These are phyloP conservation scores for Pseudonitzschia multistriata DNA, from an alignment of 108 stramenopile genomes.

Conservation along the genomic window DNA sequence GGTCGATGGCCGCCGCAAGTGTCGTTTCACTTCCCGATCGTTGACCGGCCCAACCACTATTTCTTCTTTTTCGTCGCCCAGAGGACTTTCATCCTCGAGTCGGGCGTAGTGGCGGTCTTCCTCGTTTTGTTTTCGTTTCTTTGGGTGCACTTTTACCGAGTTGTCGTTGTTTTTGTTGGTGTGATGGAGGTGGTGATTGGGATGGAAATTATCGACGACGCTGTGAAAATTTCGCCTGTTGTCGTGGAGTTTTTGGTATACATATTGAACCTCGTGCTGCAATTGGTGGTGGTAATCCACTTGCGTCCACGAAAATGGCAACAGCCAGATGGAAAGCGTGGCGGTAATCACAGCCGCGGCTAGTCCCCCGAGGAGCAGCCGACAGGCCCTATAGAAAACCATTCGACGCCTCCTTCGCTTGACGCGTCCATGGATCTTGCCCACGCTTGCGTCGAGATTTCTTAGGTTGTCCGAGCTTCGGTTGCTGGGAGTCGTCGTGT, in stretches of 20 bases:
- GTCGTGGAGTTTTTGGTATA: slow-evolving; percentile 22
- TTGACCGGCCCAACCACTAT: no score
- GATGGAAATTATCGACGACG: slow-evolving; percentile 14
- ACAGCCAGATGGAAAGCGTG: slow-evolving; percentile 19
- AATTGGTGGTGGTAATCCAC: slow-evolving; percentile 42
- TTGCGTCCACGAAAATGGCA: slow-evolving; percentile 39
- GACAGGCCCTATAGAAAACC: neutral
- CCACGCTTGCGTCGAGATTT: neutral
- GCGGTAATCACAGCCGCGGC: slow-evolving; percentile 21
- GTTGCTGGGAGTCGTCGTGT: neutral
- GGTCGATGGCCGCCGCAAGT: neutral
- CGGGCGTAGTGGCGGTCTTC: neutral
- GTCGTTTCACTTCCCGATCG: no score
- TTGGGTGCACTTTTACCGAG: neutral
- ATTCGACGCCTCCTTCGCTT: slow-evolving; percentile 9
- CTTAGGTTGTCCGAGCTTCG: no score
- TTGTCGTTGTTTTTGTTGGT: neutral
- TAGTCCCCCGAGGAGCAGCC: slow-evolving; percentile 4
- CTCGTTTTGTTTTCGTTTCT: neutral
- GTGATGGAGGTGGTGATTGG: neutral
- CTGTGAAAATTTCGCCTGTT: slow-evolving; percentile 32
- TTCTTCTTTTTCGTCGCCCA: no score
- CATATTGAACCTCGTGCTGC: slow-evolving; percentile 14
- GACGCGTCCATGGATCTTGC: slow-evolving; percentile 16
- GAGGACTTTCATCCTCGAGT: neutral